These are phyloP conservation scores for Coemansia sp. DNA, from an alignment of 192 early-diverging fungal genomes.

Conservation along the genomic window DNA sequence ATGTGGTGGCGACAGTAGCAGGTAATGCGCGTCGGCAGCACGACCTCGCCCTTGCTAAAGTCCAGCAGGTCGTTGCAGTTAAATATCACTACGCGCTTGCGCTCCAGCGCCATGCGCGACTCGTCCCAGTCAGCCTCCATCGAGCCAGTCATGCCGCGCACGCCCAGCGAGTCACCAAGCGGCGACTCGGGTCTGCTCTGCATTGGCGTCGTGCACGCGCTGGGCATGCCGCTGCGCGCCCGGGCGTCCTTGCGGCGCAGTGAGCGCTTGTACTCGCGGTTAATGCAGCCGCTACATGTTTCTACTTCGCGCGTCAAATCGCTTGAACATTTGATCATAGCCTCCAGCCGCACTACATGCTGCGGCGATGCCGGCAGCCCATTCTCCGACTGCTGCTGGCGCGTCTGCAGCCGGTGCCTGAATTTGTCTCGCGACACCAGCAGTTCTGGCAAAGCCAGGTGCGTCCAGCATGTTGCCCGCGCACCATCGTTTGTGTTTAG, in stretches of 20 bases:
- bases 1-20: slow-evolving; percentile 96
- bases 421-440: slow-evolving; percentile 80
- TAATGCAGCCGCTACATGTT: slow-evolving; percentile 81
- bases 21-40: slow-evolving; percentile 89
- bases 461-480: slow-evolving; percentile 75
- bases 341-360: slow-evolving; percentile 72
- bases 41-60: slow-evolving; percentile 83
- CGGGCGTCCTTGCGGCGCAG: slow-evolving; percentile 58
- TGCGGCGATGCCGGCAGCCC: slow-evolving; percentile 46
- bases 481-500: slow-evolving; percentile 69
- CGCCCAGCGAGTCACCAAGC: slow-evolving; percentile 37
- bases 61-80: slow-evolving; percentile 85
- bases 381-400: slow-evolving; percentile 30
- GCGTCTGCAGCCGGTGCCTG: slow-evolving; percentile 52
- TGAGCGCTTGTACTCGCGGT: slow-evolving; percentile 76
- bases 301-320: slow-evolving; percentile 71
- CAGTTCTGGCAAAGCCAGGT: slow-evolving; percentile 79
- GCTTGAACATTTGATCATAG: slow-evolving; percentile 82
- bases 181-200: slow-evolving; percentile 59
- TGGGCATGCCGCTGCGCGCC: slow-evolving; percentile 36
- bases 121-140: slow-evolving; percentile 66
- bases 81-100: slow-evolving; percentile 81
- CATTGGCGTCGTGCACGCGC: slow-evolving; percentile 57
- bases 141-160: slow-evolving; percentile 45
- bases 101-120: slow-evolving; percentile 67